These are phyloP conservation scores for Odonthalia washingtoniensis DNA, from an alignment of 31 red algal genomes.

Conservation along the genomic window DNA sequence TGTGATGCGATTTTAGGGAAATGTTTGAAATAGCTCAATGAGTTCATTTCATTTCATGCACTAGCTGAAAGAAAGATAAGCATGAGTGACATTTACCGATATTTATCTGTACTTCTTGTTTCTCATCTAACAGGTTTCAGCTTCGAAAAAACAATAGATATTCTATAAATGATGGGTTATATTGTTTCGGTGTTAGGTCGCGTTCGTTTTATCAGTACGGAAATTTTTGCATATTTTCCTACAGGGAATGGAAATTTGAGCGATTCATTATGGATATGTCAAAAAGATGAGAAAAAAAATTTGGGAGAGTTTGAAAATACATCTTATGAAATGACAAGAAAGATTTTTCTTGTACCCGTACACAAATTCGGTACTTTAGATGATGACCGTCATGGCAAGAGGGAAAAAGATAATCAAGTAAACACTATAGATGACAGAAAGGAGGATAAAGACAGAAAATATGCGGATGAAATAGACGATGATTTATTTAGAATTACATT, in stretches of 20 bases:
- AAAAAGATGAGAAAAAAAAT: slow-evolving; percentile 1
- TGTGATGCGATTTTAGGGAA: no score
- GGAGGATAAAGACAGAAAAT: slow-evolving; percentile 4
- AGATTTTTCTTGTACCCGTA: background rate
- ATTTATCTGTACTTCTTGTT: background rate
- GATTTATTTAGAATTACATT: background rate
- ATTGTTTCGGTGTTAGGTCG: background rate
- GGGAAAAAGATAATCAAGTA: background rate
- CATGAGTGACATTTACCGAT: background rate
- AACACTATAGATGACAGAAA: background rate
- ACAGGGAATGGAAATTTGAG: background rate
- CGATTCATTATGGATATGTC: background rate
- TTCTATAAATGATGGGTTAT: background rate
- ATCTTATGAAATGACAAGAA: background rate
- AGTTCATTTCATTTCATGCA: no score
- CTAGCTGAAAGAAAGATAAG: background rate
- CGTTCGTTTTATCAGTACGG: background rate
- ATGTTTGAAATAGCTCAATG: no score
- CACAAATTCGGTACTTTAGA: background rate
- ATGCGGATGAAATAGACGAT: slow-evolving; percentile 11
- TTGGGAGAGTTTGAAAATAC: background rate
- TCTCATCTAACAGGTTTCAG: background rate
- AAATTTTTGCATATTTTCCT: background rate
- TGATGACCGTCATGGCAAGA: slow-evolving; percentile 1
- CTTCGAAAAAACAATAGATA: background rate